Conservation (phyloP, 495 filamentous ascomycete genomes). For the Thermochaetoides thermophila region DNA sequence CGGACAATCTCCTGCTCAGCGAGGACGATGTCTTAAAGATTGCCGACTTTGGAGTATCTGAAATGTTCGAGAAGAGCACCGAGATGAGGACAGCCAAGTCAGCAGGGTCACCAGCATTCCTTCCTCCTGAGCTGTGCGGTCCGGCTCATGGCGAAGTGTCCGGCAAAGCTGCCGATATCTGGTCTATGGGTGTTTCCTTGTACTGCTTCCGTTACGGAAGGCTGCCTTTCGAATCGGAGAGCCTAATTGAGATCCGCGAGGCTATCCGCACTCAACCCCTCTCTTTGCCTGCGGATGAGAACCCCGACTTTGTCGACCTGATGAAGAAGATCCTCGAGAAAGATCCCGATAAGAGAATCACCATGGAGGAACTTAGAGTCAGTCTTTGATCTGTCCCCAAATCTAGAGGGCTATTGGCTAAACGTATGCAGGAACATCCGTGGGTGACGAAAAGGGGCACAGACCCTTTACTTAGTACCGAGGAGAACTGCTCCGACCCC, state of each 20-base stretch:
- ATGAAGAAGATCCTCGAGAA: slow-evolving; percentile 59
- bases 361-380: slow-evolving; percentile 68
- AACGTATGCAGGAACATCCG: slow-evolving; percentile 53
- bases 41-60: slow-evolving; percentile 95
- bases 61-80: slow-evolving; percentile 86
- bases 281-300: slow-evolving; percentile 37
- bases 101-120: slow-evolving; percentile 87
- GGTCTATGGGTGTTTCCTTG: slow-evolving; percentile 95
- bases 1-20: slow-evolving; percentile 86
- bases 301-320: slow-evolving; percentile 50
- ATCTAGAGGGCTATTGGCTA: neutral
- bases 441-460: slow-evolving; percentile 80
- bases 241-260: slow-evolving; percentile 76
- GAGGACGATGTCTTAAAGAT: slow-evolving; percentile 87
- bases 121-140: slow-evolving; percentile 85
- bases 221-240: slow-evolving; percentile 67
- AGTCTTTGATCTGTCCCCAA: slow-evolving; percentile 3
- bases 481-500: slow-evolving; percentile 75
- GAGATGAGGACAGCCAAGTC: slow-evolving; percentile 91
- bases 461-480: slow-evolving; percentile 63
- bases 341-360: slow-evolving; percentile 63
- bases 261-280: slow-evolving; percentile 57
- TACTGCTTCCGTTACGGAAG: slow-evolving; percentile 83
- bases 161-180: slow-evolving; percentile 84
- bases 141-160: slow-evolving; percentile 77